Conservation (phyloP, 2,329 filamentous ascomycete species). For the Colletotrichum acutatum region DNA sequence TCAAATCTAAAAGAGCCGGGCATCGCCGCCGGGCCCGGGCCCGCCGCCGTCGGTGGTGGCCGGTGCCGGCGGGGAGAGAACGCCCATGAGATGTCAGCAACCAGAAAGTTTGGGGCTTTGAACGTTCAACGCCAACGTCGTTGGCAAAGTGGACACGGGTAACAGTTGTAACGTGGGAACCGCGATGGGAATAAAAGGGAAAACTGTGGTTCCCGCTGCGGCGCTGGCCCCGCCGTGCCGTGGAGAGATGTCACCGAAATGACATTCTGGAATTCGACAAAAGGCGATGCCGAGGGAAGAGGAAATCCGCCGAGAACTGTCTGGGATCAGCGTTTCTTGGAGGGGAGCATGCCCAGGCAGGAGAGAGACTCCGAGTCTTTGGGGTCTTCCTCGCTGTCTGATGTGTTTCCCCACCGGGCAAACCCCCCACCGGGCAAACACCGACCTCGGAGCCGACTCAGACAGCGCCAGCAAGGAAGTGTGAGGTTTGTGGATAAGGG, state of each 20-base stretch:
- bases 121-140: neutral
- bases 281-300: neutral
- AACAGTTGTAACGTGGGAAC: neutral
- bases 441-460: neutral
- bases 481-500: neutral
- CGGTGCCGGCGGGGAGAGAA: neutral
- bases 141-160: neutral
- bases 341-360: neutral
- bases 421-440: neutral
- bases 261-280: neutral
- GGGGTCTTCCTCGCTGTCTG: neutral
- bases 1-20: constrained; percentile 44
- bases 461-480: neutral
- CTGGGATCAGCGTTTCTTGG: neutral
- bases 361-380: neutral
- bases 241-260: constrained; percentile 15
- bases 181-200: neutral
- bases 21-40: neutral
- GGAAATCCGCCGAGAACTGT: neutral
- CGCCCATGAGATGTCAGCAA: constrained; percentile 4
- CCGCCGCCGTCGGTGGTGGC: neutral
- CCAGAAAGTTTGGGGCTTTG: neutral
- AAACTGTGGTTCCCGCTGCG: constrained; percentile 1
- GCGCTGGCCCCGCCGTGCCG: neutral
- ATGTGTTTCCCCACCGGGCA: too few species aligned